Conservation (phyloP, 192 early-diverging fungal species). For the Ramicandelaber brevisporus region DNA sequence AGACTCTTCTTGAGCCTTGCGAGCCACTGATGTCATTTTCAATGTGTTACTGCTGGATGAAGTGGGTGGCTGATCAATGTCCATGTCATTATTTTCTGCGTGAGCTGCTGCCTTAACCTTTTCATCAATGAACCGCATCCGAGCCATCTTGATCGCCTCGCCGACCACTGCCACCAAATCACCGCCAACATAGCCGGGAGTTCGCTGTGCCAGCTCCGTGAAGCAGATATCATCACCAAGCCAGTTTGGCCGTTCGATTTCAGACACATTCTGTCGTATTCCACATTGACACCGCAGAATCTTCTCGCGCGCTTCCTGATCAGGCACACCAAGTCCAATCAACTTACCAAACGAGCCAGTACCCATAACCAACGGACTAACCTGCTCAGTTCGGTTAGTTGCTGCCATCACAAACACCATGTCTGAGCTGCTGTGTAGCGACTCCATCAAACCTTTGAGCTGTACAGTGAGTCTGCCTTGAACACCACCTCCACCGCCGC, state of each 20-base stretch:
- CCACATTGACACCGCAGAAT: slow-evolving; percentile 9
- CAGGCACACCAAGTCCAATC: slow-evolving; percentile 71
- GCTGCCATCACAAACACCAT: slow-evolving; percentile 82
- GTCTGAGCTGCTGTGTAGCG: no score
- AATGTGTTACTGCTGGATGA: no score
- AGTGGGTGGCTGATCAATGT: no score
- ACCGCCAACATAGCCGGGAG: slow-evolving; percentile 94
- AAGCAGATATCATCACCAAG: slow-evolving; percentile 56
- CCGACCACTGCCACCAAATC: slow-evolving; percentile 79
- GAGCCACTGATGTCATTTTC: no score
- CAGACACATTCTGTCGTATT: background rate
- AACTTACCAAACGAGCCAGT: slow-evolving; percentile 76
- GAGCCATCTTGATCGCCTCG: slow-evolving; percentile 75
- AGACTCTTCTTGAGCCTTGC: no score
- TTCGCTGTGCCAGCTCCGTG: slow-evolving; percentile 54
- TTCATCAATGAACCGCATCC: no score
- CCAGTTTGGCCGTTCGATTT: slow-evolving; percentile 41
- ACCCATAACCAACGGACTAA: slow-evolving; percentile 56
- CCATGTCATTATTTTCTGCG: no score
- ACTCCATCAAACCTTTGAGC: no score
- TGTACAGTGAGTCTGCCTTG: no score
- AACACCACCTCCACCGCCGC: no score
- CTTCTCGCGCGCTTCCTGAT: slow-evolving; percentile 62
- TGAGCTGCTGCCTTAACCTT: no score
- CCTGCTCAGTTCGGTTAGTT: slow-evolving; percentile 67